phyloP scores from a whole-genome alignment of 2,329 filamentous ascomycete genomes.

The Cryoendolithus antarcticus region DNA sequence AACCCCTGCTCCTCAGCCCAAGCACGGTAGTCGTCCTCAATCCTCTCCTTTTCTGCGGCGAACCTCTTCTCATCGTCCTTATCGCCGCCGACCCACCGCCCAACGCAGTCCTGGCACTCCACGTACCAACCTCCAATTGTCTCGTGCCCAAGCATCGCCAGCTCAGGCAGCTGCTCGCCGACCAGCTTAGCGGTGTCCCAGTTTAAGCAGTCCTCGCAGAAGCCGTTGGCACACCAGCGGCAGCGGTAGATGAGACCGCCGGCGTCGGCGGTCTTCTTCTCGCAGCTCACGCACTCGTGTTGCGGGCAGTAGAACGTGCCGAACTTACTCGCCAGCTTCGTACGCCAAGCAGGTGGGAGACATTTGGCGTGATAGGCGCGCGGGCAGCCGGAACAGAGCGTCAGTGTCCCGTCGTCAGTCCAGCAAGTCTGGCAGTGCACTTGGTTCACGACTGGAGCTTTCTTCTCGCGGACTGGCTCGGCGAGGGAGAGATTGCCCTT shows the following conservation, averaged over 20 bases:
- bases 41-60: slow-evolving; percentile 5
- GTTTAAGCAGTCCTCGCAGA: slow-evolving; percentile 48
- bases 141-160: slow-evolving; percentile 37
- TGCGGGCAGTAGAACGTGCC: slow-evolving; percentile 41
- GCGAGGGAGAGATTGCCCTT: slow-evolving; percentile 40
- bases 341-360: slow-evolving; percentile 29
- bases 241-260: slow-evolving; percentile 41
- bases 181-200: slow-evolving; percentile 39
- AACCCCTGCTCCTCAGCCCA: not conserved
- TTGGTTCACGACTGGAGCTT: slow-evolving; percentile 35
- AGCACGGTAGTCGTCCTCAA: slow-evolving; percentile 7
- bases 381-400: slow-evolving; percentile 41
- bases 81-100: slow-evolving; percentile 17
- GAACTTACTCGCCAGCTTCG: slow-evolving; percentile 30
- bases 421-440: slow-evolving; percentile 42
- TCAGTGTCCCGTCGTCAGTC: slow-evolving; percentile 33
- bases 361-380: slow-evolving; percentile 43
- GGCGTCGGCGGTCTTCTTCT: slow-evolving; percentile 37
- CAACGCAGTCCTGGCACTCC: slow-evolving; percentile 35
- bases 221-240: slow-evolving; percentile 42
- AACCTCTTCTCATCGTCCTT: slow-evolving; percentile 13
- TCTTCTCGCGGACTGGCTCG: slow-evolving; percentile 38
- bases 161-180: slow-evolving; percentile 40
- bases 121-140: slow-evolving; percentile 39
- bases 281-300: slow-evolving; percentile 43